These are phyloP conservation scores for Salisapilia sapeloensis DNA, from an alignment of 352 stramenopile genomes.

Conservation along the genomic window DNA sequence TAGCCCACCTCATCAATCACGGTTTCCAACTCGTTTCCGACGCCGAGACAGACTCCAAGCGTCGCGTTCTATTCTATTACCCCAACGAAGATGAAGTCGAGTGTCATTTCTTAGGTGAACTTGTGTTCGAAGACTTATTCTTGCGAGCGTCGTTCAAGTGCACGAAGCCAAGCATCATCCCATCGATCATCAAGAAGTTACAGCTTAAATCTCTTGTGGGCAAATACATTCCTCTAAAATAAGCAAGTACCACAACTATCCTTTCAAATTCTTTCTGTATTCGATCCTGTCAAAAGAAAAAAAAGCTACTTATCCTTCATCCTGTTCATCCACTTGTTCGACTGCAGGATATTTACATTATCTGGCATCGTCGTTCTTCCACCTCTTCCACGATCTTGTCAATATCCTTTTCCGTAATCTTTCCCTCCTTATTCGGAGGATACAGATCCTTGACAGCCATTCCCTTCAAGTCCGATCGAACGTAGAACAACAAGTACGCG, in stretches of 20 bases:
- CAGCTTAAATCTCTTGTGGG: conserved; percentile 65
- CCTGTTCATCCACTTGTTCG: no score
- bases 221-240: conserved; percentile 35
- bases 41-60: conserved; percentile 12
- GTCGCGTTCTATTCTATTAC: conserved; percentile 41
- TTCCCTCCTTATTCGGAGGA: conserved; percentile 62
- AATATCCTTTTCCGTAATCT: conserved; percentile 81
- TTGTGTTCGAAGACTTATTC: conserved; percentile 51
- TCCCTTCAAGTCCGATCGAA: conserved; percentile 78
- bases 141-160: conserved; percentile 46
- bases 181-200: conserved; percentile 46
- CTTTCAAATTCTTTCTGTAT: no score
- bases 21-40: conserved; percentile 36
- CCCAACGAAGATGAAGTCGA: conserved; percentile 8
- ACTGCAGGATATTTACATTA: conserved; percentile 83
- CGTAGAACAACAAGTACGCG: conserved; percentile 87
- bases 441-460: conserved; percentile 74
- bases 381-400: conserved; percentile 73
- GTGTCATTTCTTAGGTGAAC: conserved; percentile 46
- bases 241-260: no score
- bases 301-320: no score
- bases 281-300: no score
- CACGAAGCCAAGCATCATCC: conserved; percentile 25
- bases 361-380: conserved; percentile 58
- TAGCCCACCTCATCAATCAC: conserved; percentile 22